Base-by-base conservation (phyloP, 331 rosid species). In the Pyrus hybrid region DNA sequence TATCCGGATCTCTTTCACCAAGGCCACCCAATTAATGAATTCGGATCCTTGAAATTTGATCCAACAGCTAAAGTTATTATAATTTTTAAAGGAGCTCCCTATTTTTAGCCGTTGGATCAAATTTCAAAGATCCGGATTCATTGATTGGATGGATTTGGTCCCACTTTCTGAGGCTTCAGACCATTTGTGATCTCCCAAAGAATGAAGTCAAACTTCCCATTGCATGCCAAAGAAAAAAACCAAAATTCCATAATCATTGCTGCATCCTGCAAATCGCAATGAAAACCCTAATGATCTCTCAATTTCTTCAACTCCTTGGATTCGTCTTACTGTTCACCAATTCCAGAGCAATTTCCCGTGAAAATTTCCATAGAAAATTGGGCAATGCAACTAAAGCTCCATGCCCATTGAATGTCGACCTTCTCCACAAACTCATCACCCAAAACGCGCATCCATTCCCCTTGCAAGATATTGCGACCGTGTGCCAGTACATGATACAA, bases 401-500 rank as follows among this genome's bases (percentile, higher is more conserved):
- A 26, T 82, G 80, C 28, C 72, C 83, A 16, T 62, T 76, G 62
- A 43, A 75, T 18, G 18, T 70, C 9, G 28, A 25, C 30, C 2
- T 58, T 32, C 70, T 78, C 32, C 68, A 60, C 12, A 68, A 78
- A 56, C 74, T 74, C 51, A 22, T 73, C 47, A 10, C 3, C 11
- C 33, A 74, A 64, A 66, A 26, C 37, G 12, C 3, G 5, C 30
- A 3, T 11, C n/a, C 61, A 13, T 56, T 63, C 58, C 69, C 63
- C 4, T 5, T n/a, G 26, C 49, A 33, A 20, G 72, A 47, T 54
- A 47, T 21, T 22, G 70, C 66, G 5, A 45, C 76, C 7, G 70
- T 53, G 6, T 80, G 83, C 68, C 72, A 69, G 30, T 74, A 80
- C 63, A 21, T 53, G 61, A 17, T 75, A 16, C 83, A 80, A 53